Conservation (phyloP, 371 early-diverging fungal species). For the Spraguea lophii region DNA sequence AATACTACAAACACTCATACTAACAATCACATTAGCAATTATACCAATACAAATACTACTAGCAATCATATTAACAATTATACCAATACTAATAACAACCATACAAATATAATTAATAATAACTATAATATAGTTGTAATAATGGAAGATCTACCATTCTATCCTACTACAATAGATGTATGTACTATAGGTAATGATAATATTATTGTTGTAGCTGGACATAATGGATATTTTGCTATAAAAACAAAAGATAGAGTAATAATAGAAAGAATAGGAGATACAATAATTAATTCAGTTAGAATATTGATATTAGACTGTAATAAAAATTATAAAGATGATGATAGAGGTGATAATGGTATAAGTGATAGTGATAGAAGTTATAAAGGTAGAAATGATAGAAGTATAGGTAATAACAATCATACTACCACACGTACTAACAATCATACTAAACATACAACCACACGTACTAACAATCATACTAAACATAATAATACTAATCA, state of each 20-base stretch:
- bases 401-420: too few relatives aligned
- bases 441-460: not conserved
- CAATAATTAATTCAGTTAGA: not conserved
- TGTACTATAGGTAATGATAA: too few relatives aligned
- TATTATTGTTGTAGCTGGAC: not conserved
- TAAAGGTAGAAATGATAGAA: too few relatives aligned
- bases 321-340: too few relatives aligned
- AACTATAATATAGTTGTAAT: too few relatives aligned
- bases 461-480: constrained; percentile 70
- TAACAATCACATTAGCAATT: constrained; percentile 67
- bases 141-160: constrained; percentile 19
- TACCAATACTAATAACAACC: too few relatives aligned
- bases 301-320: not conserved
- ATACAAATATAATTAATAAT: too few relatives aligned
- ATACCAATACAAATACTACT: constrained; percentile 49
- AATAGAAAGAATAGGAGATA: constrained; percentile 48
- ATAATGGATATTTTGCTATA: not conserved
- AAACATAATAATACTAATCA: constrained; percentile 53
- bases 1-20: constrained; percentile 48
- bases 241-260: not conserved
- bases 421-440: not conserved
- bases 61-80: too few relatives aligned
- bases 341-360: too few relatives aligned
- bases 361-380: too few relatives aligned
- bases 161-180: constrained; percentile 24